phyloP scores from a whole-genome alignment of 768 basidiomycete genomes.

The Fomitopsis serialis region DNA sequence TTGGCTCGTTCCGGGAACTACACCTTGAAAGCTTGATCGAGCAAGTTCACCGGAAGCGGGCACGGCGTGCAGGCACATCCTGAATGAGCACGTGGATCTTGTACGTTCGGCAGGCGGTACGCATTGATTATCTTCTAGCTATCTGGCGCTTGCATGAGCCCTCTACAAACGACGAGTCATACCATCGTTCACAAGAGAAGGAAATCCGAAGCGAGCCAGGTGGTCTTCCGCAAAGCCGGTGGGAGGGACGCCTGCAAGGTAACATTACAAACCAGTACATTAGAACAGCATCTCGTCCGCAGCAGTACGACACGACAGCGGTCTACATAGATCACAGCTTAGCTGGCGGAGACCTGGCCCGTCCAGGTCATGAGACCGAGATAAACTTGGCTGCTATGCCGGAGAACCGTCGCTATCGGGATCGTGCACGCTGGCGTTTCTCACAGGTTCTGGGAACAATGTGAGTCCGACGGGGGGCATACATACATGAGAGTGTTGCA shows the following conservation, averaged over 20 bases:
- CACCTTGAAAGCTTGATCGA: background rate
- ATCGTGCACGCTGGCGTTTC: conserved; percentile 46
- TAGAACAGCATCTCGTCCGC: conserved; percentile 3
- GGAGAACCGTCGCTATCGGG: conserved; percentile 61
- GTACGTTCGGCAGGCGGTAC: background rate
- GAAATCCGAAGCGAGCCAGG: background rate
- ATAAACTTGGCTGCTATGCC: conserved; percentile 16
- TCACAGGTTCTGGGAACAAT: conserved; percentile 54
- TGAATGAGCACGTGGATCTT: background rate
- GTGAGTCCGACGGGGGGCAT: conserved; percentile 10
- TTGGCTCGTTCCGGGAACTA: background rate
- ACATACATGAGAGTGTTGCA: conserved; percentile 14
- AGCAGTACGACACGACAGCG: conserved; percentile 3
- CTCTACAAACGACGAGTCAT: background rate
- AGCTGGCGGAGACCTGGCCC: background rate
- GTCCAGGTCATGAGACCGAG: background rate
- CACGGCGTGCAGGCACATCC: background rate
- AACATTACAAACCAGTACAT: conserved; percentile 3
- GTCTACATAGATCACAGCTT: conserved; percentile 1
- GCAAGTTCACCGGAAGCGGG: too few relatives aligned
- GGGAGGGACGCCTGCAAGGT: background rate
- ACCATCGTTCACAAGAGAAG: background rate
- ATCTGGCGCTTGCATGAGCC: background rate
- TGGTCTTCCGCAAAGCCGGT: background rate
- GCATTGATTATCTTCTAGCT: background rate